Conservation (phyloP, 371 early-diverging fungal species). For the Vittaforma corneae region DNA sequence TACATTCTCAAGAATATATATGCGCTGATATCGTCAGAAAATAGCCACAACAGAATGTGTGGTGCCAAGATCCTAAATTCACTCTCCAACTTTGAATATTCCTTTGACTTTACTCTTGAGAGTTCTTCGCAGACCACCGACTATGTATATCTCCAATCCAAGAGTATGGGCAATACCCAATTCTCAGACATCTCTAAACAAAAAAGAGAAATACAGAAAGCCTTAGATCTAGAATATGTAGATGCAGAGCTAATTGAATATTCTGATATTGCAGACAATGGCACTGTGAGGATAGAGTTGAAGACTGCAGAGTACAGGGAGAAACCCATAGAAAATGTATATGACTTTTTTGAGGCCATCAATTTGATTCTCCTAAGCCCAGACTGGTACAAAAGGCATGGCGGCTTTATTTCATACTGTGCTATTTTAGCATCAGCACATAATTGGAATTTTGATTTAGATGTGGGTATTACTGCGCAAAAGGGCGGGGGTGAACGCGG, state of each 20-base stretch:
- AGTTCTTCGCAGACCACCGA: slow-evolving; percentile 8
- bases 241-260: slow-evolving; percentile 18
- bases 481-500: too few relatives aligned
- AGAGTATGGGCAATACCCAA: slow-evolving; percentile 15
- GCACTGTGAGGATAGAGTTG: background rate
- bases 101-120: slow-evolving; percentile 17
- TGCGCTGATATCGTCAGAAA: slow-evolving; percentile 19
- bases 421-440: slow-evolving; percentile 14
- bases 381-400: slow-evolving; percentile 56
- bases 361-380: slow-evolving; percentile 37
- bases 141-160: slow-evolving; percentile 31
- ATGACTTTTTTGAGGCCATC: slow-evolving; percentile 45
- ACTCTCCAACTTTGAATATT: slow-evolving; percentile 30
- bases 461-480: background rate
- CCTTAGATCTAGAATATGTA: slow-evolving; percentile 29
- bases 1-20: slow-evolving; percentile 40
- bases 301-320: slow-evolving; percentile 38
- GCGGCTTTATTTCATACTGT: slow-evolving; percentile 45
- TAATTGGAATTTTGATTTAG: background rate
- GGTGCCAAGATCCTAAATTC: slow-evolving; percentile 33
- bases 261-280: slow-evolving; percentile 29
- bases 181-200: background rate
- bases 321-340: slow-evolving; percentile 35
- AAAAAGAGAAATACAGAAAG: slow-evolving; percentile 32
- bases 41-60: slow-evolving; percentile 28